Evolutionary conservation across 805 yeast genomes (phyloP).

Genomic region (Maudiozyma saulgeensis): DNA sequence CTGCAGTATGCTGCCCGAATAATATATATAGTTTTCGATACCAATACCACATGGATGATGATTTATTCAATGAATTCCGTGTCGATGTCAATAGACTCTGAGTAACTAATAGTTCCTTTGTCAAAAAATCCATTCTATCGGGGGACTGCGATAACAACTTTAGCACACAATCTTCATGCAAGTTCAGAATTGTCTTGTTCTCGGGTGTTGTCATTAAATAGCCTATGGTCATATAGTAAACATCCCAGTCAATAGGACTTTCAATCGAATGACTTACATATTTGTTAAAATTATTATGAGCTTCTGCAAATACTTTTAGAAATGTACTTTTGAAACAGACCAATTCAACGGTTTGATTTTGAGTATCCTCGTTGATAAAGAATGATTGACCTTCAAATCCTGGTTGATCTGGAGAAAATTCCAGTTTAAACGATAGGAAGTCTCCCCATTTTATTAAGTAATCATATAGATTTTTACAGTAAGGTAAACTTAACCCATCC

Average conservation of each 20-base stretch:
- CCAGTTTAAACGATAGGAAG: constrained; percentile 5
- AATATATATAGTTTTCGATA: constrained; percentile 25
- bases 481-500: background rate
- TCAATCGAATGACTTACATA: background rate
- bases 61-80: constrained; percentile 30
- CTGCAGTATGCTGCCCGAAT: background rate
- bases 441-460: constrained; percentile 4
- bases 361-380: constrained; percentile 9
- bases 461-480: constrained; percentile 13
- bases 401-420: constrained; percentile 15
- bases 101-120: constrained; percentile 11
- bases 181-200: constrained; percentile 26
- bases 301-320: constrained; percentile 23
- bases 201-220: constrained; percentile 31
- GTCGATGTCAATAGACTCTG: constrained; percentile 26
- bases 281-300: constrained; percentile 18
- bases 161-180: constrained; percentile 23
- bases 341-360: constrained; percentile 21
- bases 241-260: background rate
- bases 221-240: constrained; percentile 27
- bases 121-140: constrained; percentile 7
- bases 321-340: constrained; percentile 28
- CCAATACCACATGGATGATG: constrained; percentile 32
- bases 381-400: constrained; percentile 4
- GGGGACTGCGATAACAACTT: constrained; percentile 4